Conservation (phyloP, 805 yeast genomes). For the Lipomyces mesembrius region DNA sequence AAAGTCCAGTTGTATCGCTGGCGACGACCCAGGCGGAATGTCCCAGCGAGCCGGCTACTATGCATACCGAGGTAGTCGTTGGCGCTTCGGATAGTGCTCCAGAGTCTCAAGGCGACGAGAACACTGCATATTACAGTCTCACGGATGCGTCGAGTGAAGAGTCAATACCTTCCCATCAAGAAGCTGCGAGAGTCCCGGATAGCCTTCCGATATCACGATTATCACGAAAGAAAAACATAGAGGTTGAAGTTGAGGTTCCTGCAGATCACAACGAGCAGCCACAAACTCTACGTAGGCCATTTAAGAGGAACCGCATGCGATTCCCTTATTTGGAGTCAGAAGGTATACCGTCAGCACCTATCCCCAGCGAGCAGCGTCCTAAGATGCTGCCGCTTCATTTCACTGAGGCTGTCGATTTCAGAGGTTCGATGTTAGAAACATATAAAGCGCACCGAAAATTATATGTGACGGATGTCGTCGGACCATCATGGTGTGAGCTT, state of each 20-base stretch:
- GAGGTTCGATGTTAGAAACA: constrained; percentile 18
- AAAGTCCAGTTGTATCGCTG: background rate
- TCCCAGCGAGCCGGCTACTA: background rate
- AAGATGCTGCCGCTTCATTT: constrained; percentile 28
- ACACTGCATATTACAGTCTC: background rate
- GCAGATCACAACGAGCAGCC: background rate
- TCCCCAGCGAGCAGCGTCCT: constrained; percentile 2
- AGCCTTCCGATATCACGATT: background rate
- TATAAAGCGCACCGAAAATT: constrained; percentile 25
- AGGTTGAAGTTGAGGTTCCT: constrained; percentile 1
- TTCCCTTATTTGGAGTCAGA: constrained; percentile 9
- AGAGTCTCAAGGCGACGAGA: background rate
- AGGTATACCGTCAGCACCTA: constrained; percentile 15
- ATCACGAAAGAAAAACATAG: background rate
- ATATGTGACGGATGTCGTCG: constrained; percentile 29
- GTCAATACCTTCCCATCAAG: background rate
- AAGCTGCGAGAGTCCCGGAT: background rate
- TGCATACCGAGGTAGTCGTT: background rate
- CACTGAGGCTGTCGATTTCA: constrained; percentile 21
- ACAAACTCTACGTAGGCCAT: background rate
- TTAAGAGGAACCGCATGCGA: background rate
- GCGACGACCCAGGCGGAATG: background rate
- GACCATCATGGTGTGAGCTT: constrained; percentile 36
- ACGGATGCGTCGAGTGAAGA: background rate
- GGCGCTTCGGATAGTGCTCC: background rate